These are phyloP conservation scores for Fusarium tjaetaba DNA, from an alignment of 2,329 filamentous ascomycete species.

Conservation along the genomic window DNA sequence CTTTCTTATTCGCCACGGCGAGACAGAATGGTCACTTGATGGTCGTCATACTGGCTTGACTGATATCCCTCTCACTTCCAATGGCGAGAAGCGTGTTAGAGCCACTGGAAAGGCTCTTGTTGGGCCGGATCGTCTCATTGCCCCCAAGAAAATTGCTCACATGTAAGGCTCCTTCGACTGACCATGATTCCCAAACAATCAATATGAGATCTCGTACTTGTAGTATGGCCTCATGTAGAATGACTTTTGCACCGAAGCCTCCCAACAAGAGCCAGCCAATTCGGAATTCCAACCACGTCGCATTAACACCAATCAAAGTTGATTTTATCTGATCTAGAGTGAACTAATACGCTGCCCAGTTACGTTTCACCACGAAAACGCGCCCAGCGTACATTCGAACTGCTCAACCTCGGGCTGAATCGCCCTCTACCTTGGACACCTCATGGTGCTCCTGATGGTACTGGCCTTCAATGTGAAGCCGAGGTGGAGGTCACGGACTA, in stretches of 20 bases:
- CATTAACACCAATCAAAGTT: neutral
- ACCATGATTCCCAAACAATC: neutral
- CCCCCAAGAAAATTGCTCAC: constrained; percentile 81
- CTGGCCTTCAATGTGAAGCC: constrained; percentile 63
- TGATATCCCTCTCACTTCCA: constrained; percentile 86
- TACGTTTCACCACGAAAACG: constrained; percentile 89
- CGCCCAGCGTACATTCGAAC: constrained; percentile 89
- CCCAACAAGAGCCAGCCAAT: neutral
- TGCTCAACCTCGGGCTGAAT: constrained; percentile 79
- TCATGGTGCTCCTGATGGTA: constrained; percentile 53
- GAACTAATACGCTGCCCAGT: constrained; percentile 49
- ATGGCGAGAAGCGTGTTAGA: constrained; percentile 79
- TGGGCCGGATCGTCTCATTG: constrained; percentile 84
- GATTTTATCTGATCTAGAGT: neutral
- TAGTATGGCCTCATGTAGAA: neutral
- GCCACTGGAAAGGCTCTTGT: constrained; percentile 86
- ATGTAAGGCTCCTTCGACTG: constrained; percentile 66
- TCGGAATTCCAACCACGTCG: neutral
- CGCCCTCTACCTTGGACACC: constrained; percentile 75
- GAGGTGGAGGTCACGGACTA: constrained; percentile 74
- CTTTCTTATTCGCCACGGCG: constrained; percentile 88
- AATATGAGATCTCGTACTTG: neutral
- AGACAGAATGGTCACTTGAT: constrained; percentile 94
- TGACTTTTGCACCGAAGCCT: neutral
- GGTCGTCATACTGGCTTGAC: constrained; percentile 85